Evolutionary conservation across 345 rosid genomes (phyloP).

Genomic region (Fremontodendron californicum): DNA sequence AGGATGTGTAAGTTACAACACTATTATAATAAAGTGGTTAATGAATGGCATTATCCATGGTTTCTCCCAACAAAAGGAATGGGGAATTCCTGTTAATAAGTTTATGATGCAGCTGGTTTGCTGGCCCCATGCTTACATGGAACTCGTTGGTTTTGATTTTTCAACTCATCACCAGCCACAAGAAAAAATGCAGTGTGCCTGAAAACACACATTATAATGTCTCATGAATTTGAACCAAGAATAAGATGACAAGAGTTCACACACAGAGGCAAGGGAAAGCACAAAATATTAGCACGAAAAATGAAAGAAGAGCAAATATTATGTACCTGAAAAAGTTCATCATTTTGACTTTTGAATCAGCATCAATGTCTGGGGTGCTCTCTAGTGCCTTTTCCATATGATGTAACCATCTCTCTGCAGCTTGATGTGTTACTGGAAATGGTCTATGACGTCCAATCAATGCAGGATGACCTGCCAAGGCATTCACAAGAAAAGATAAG

Average conservation of each 20-base stretch:
- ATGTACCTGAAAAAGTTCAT: slow-evolving; percentile 77
- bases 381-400: slow-evolving; percentile 85
- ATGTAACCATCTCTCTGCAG: slow-evolving; percentile 85
- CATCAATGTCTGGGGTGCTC: slow-evolving; percentile 55
- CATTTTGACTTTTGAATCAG: slow-evolving; percentile 71
- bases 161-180: slow-evolving; percentile 88
- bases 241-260: background rate
- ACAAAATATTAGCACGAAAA: background rate
- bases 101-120: slow-evolving; percentile 33
- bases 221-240: background rate
- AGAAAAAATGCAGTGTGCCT: slow-evolving; percentile 96
- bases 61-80: slow-evolving; percentile 7
- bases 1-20: background rate
- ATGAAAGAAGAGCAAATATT: slow-evolving; percentile 18
- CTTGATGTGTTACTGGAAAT: slow-evolving; percentile 76
- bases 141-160: slow-evolving; percentile 46
- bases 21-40: background rate
- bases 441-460: slow-evolving; percentile 83
- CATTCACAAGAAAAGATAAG: background rate
- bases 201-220: slow-evolving; percentile 11
- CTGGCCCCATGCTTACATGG: slow-evolving; percentile 47
- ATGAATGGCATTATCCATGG: background rate
- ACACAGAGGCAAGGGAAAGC: background rate
- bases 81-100: background rate
- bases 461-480: slow-evolving; percentile 72